Evolutionary conservation across 768 basidiomycete genomes (phyloP).

Genomic region (Lactarius hatsudake): DNA sequence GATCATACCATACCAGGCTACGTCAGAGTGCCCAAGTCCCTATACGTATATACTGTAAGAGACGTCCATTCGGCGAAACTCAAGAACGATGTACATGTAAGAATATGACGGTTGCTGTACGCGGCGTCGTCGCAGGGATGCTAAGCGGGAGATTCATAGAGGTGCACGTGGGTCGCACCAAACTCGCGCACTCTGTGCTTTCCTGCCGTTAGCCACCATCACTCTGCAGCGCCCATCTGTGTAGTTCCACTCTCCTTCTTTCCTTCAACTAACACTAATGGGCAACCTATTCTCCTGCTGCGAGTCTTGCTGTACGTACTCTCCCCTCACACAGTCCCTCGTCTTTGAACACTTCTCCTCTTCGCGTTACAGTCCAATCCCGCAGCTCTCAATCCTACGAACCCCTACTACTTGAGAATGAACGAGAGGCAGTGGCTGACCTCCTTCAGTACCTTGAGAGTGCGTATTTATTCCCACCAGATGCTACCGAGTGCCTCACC

Average conservation of each 20-base stretch:
- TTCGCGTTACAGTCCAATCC: conserved; percentile 56
- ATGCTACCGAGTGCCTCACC: neutral
- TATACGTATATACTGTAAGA: conserved; percentile 20
- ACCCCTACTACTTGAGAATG: conserved; percentile 83
- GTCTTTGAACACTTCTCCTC: conserved; percentile 11
- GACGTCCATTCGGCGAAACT: neutral
- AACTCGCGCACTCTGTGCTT: neutral
- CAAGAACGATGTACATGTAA: conserved; percentile 30
- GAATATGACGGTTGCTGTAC: conserved; percentile 34
- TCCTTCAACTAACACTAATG: conserved; percentile 41
- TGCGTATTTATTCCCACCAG: conserved; percentile 40
- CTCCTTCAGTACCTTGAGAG: conserved; percentile 97
- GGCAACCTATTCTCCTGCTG: conserved; percentile 79
- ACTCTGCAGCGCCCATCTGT: conserved; percentile 14
- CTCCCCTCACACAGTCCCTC: conserved; percentile 14
- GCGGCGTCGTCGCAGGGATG: conserved; percentile 24
- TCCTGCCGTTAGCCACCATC: conserved; percentile 17
- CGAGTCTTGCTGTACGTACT: conserved; percentile 71
- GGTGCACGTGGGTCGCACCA: conserved; percentile 15
- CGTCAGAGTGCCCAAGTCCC: conserved; percentile 42
- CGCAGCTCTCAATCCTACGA: conserved; percentile 86
- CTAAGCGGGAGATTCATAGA: conserved; percentile 8
- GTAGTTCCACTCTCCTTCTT: conserved; percentile 4
- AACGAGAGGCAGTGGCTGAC: conserved; percentile 97
- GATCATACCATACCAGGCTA: conserved; percentile 38